Conservation (phyloP, 2,329 filamentous ascomycete species). For the Bipolaris bicolor region DNA sequence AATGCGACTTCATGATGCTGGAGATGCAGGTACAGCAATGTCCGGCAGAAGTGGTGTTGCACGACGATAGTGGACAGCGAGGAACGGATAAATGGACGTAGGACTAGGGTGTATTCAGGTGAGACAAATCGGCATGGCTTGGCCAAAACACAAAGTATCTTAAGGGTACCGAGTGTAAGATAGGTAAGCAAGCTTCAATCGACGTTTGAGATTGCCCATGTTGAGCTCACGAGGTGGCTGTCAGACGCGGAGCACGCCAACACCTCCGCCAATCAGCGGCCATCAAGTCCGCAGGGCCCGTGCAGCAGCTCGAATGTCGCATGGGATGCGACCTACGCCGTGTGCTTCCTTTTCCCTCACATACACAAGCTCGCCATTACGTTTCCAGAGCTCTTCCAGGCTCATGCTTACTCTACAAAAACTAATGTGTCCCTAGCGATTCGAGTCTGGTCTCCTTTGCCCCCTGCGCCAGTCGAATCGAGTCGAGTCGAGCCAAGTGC, state of each 20-base stretch:
- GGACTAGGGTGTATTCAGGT: not conserved
- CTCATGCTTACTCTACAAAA: not conserved
- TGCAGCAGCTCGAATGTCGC: constrained; percentile 13
- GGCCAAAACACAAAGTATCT: not conserved
- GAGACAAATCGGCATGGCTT: not conserved
- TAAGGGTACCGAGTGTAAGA: not conserved
- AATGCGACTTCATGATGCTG: constrained; percentile 26
- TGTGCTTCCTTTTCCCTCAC: not conserved
- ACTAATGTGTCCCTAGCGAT: not conserved
- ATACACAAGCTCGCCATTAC: not conserved
- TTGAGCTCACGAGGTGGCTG: constrained; percentile 24
- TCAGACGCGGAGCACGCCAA: constrained; percentile 15
- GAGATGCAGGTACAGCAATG: not conserved
- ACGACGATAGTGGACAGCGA: not conserved
- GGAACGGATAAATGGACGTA: not conserved
- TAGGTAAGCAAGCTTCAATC: constrained; percentile 1
- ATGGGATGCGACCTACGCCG: not conserved
- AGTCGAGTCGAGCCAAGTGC: not conserved
- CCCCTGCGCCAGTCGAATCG: not conserved
- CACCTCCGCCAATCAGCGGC: constrained; percentile 21
- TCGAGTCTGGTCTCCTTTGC: not conserved
- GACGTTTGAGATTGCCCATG: constrained; percentile 2
- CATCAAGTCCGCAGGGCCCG: constrained; percentile 20
- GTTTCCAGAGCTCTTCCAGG: too few species aligned
- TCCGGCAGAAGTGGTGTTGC: not conserved